Base-by-base conservation (phyloP, 2,329 filamentous ascomycete species). In the Beauveria scarabaeidicola region DNA sequence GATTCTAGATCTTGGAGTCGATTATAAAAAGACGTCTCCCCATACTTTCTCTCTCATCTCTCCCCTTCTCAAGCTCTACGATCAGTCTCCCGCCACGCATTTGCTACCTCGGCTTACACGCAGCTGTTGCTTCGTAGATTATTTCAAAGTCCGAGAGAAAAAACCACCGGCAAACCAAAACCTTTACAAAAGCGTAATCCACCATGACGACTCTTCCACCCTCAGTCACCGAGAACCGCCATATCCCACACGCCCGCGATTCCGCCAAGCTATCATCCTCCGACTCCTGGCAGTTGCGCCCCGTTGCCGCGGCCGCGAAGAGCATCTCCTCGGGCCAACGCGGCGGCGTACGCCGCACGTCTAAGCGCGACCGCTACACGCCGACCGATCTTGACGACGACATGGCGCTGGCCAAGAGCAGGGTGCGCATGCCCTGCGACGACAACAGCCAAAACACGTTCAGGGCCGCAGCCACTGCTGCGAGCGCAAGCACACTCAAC, bases 351-450 rank as follows among this genome's bases (percentile, higher is more conserved):
- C 40, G 54, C 17, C 44, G 36, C 44, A 27, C 17, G 7, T 43
- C 21, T 17, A 58, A 58, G 55, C 44, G 46, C 23, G 55, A 51
- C 23, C 55, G 36, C 21, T 52, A 52, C 56, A 47, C 56, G 19
- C 46, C 48, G 13, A 25, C 36, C 5, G 56, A 58, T 7, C 47
- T 46, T 3, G 56, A 58, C 48, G 56, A 58, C 47, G 56, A 58
- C 19, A 6, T 58, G 38, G 21, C 47, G 25, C 56, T 52, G 7
- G 56, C 56, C 25, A 44, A 38, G 56, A 58, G 56, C 48, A 29
- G 1, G 43, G 21, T 51, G 46, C 46, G 17, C 32, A 58, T 58
- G 54, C 54, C 54, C 15, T 50, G 54, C 44, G 54, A 50, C 21
- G 46, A 43, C 23, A 13, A 58, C 23, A 29, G 44, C 32, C 44